Base-by-base conservation (phyloP, 305 asterid species). In the Solanum hybrid region DNA sequence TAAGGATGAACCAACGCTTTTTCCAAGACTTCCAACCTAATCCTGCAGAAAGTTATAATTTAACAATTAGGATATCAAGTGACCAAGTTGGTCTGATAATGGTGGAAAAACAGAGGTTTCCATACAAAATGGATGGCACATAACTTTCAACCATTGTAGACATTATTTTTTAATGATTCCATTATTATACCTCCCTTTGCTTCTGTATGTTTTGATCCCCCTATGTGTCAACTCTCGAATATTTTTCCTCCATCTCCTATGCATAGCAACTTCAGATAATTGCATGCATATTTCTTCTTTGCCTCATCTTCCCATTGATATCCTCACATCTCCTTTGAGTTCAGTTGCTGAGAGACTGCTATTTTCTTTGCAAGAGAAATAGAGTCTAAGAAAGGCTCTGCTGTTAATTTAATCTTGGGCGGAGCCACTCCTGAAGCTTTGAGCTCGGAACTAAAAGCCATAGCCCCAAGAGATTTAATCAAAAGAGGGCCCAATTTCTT, bases 21-120 rank as follows among this genome's bases (percentile, higher is more conserved):
- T 96, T 97, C 99, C 99, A 96, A 42, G 98, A 94, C 93, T 94
- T 97, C 99, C 99, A 96, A 31, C 99, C 99, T 91, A 98, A 92
- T 88, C 99, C 99, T 98, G 98, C 94, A 45, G 72, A 42, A 45
- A 82, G 38, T 82, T 45, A 42, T 14, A 17, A 17, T 45, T 42
- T 81, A 17, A 81, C 71, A 82, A 29, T 82, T 42, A 42, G 87
- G 56, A 45, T 27, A 73, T 51, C 87, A 51, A 51, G 31, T 32
- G 42, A 51, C 75, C 75, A 51, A 84, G 17, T 51, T 45, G 42
- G 29, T 51, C 71, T 27, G 38, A 82, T 29, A 82, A 82, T 82
- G 10, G 38, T 19, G 73, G 40, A 29, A 84, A 81, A 51, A 84
- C 72, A 45, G 17, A 84, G 87, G 87, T 29, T 84, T 51, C 73